Evolutionary conservation across 2,329 filamentous ascomycete genomes (phyloP), one percentile per base, ranked within the genome.

Genomic region (Colletotrichum cordylinicola): DNA sequence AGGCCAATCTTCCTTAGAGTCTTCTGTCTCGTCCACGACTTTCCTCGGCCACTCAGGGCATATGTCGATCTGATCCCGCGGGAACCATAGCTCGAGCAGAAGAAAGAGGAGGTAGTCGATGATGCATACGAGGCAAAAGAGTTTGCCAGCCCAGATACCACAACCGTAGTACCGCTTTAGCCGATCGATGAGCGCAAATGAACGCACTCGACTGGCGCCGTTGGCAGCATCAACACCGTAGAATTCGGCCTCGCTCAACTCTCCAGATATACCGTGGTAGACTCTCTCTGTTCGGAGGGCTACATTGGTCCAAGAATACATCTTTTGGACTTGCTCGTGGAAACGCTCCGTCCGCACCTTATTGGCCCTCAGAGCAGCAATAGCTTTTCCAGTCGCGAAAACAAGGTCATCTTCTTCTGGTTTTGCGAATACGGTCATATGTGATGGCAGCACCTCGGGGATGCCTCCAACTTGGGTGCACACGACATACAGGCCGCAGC

Each of bases 271-370:
- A 64, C 97, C 95, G 82, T 98, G 93, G 84, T 99, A 99, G 1
- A 99, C 97, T 35, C 96, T 91, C 85, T 99, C 97, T 0, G 97
- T 98, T 71, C 97, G 94, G 80, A 94, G 91, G 16, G 97, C 97
- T 33, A 99, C 96, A 83, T 99, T 96, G 33, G 95, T 95, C 97
- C 97, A 99, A 2, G 95, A 98, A 86, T 99, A 99, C 97, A 98
- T 98, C 87, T 94, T 95, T 84, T 96, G 96, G 77, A 99, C 97
- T 84, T 98, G 95, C 79, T 98, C 96, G 83, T 99, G 97, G 82
- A 99, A 99, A 56, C 94, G 92, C 83, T 98, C 96, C 1, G 97
- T 98, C 77, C 95, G 93, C 33, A 99, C 94, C 80, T 94, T 95
- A 79, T 96, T 96, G 8, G 94, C 94, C 60, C 96, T 93, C 72